Evolutionary conservation across 495 filamentous ascomycete genomes (phyloP), one percentile per base, ranked within the genome.

Genomic region (Aspergillus avenaceus): DNA sequence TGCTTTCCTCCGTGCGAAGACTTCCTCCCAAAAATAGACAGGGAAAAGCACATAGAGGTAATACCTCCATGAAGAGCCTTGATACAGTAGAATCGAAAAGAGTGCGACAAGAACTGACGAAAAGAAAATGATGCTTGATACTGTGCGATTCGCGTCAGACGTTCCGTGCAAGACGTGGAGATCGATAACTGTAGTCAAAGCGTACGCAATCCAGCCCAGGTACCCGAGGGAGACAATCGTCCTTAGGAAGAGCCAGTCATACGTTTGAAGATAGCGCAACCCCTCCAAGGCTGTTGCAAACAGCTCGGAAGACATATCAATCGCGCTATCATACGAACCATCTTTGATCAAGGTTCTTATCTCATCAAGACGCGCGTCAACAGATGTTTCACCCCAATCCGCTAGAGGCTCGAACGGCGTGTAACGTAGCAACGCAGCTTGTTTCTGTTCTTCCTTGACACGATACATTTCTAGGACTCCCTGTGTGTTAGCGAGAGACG

Each of bases 241-340:
- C 43, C 95, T 79, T 27, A 99, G 67, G 72, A 99, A 97, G n/a
- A 97, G 77, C 95, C 95, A 99, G 69, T 99, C 93, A 55, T 90
- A 90, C 0, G 90, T 97, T 64, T 99, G 95, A 24, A 97, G 78
- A 62, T 99, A 99, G 32, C 93, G 81, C 32, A 99, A 75, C 19
- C 95, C 95, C 48, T 89, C 83, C 2, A 97, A 77, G 5, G 85
- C 88, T 14, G 84, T 66, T 49, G 85, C 80, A 48, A 97, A 85
- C 11, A 97, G 71, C 6, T 84, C 81, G 11, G 84, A 81, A 9
- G 87, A 89, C 49, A 86, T 76, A 43, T 76, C 66, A 58, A 97
- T 96, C 1, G 91, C 88, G 51, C 83, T 77, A 37, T 91, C 80
- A 47, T 84, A 86, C 13, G 75, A 67, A 7, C 81, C 85, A 18